A percentile compares a stretch with the other conserved stretches of the same genome.
These are phyloP conservation scores for Wallacemonas sp. DNA, from an alignment of 208 protist genomes.

Conservation along the genomic window DNA sequence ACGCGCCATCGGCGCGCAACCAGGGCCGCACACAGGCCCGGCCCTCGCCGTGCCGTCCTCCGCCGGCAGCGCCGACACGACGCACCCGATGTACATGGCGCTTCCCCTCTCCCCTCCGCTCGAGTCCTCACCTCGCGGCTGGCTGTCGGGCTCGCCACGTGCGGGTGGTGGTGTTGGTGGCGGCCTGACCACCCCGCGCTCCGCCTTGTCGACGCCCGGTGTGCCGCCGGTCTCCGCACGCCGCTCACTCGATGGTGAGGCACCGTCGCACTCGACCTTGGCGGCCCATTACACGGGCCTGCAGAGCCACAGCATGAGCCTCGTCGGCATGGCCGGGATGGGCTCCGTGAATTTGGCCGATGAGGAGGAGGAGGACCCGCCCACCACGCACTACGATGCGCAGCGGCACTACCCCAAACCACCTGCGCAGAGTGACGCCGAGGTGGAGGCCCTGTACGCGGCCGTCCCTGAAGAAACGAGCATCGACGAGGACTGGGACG, in stretches of 20 bases:
- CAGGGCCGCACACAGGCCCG: no score
- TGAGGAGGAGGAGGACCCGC: conserved; percentile 14
- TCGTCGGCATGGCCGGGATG: background rate
- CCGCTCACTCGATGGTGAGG: background rate
- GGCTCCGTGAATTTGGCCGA: background rate
- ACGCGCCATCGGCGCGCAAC: no score
- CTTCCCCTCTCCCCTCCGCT: background rate
- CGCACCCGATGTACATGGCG: background rate
- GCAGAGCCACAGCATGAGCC: background rate
- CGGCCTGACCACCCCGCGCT: conserved; percentile 1
- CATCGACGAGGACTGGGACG: conserved; percentile 17
- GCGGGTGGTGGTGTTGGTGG: background rate
- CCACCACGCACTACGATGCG: conserved; percentile 15
- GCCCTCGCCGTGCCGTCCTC: no score
- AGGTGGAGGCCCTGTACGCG: conserved; percentile 13
- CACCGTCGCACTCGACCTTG: no score
- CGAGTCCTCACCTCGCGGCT: background rate
- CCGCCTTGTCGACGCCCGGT: background rate
- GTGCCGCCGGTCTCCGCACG: background rate
- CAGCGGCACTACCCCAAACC: conserved; percentile 14
- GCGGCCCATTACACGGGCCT: no score
- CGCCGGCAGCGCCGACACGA: background rate
- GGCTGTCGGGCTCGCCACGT: background rate
- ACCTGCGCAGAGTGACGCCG: conserved; percentile 8
- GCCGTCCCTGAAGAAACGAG: conserved; percentile 15